Conservation (phyloP, 2,329 filamentous ascomycete genomes). For the Curvularia spicifera region DNA sequence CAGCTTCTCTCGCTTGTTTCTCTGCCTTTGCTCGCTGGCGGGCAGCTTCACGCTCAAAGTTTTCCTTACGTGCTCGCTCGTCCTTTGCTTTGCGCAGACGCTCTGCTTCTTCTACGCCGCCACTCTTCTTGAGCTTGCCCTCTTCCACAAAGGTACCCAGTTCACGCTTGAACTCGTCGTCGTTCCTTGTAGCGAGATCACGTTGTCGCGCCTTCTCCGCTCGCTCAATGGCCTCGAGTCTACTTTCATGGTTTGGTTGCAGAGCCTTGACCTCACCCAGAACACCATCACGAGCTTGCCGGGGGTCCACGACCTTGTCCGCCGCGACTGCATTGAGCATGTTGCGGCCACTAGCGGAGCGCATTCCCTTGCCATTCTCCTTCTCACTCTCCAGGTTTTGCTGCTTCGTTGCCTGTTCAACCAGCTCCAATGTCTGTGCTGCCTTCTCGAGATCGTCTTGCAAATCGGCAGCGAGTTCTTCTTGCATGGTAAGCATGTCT, state of each 20-base stretch:
- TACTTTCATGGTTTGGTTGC: constrained; percentile 90
- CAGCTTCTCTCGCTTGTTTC: constrained; percentile 47
- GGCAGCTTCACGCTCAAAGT: constrained; percentile 61
- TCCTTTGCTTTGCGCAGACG: constrained; percentile 83
- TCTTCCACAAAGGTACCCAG: constrained; percentile 84
- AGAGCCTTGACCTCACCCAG: constrained; percentile 91
- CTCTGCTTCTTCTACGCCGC: constrained; percentile 93
- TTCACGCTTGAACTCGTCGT: constrained; percentile 83
- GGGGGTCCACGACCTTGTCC: constrained; percentile 69
- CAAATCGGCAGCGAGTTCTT: constrained; percentile 90
- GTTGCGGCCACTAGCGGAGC: constrained; percentile 57
- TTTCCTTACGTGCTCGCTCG: constrained; percentile 82
- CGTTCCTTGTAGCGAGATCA: constrained; percentile 77
- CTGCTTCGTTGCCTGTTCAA: constrained; percentile 98
- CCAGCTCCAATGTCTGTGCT: constrained; percentile 87
- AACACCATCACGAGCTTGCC: constrained; percentile 86
- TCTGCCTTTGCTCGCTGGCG: constrained; percentile 55
- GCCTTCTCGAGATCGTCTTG: constrained; percentile 96
- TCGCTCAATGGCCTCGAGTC: constrained; percentile 95
- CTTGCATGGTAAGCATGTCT: constrained; percentile 93
- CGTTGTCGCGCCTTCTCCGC: constrained; percentile 90
- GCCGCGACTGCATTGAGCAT: constrained; percentile 44
- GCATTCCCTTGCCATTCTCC: constrained; percentile 53
- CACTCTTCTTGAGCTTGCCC: constrained; percentile 92
- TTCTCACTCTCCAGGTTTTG: constrained; percentile 79